Evolutionary conservation across 2,329 filamentous ascomycete genomes (phyloP), one percentile per base, ranked within the genome.

Genomic region (Ascochyta fabae): DNA sequence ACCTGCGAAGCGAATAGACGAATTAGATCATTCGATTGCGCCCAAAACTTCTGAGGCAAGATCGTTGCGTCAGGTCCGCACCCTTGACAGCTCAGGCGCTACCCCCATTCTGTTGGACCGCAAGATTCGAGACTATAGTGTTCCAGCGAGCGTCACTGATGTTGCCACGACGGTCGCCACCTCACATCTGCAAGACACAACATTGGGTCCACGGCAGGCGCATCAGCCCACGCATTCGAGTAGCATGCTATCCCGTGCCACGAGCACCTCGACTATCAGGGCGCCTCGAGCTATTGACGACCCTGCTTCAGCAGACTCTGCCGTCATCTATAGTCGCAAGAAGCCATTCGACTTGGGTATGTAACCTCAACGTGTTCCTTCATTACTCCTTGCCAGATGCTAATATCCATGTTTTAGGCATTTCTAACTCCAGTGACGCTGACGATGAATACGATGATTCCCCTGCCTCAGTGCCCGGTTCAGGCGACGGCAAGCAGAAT

Each of bases 261-360:
- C 61, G n/a, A 71, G 66, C 38, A 38, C 35, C 10, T 60, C 58
- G 1, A 70, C 62, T 8, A 51, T 67, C 19, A 67, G 60, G 29
- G 58, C 53, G 15, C n/a, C 35, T 15, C 38, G 42, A 9, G n/a
- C 38, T 4, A n/a, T 24, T 5, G 36, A 46, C 6, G 52, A 67
- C 42, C 40, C 53, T 6, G 39, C 48, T 19, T 39, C 47, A 3
- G 43, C 34, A 5, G 62, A 70, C 33, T 40, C 62, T 6, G 58
- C 62, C n/a, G 52, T 66, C 13, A 50, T 65, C 3, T 60, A 52
- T 24, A 59, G 57, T 51, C 52, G 58, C 19, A 65, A 57, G 48
- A 59, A 56, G 41, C 39, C 52, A 8, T 47, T 56, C 27, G 19
- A 38, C 29, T 41, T 36, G 47, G 63, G 70, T 71, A 69, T 34